Evolutionary conservation across 2,329 filamentous ascomycete species (phyloP).

Genomic region (Zalaria obscura): DNA sequence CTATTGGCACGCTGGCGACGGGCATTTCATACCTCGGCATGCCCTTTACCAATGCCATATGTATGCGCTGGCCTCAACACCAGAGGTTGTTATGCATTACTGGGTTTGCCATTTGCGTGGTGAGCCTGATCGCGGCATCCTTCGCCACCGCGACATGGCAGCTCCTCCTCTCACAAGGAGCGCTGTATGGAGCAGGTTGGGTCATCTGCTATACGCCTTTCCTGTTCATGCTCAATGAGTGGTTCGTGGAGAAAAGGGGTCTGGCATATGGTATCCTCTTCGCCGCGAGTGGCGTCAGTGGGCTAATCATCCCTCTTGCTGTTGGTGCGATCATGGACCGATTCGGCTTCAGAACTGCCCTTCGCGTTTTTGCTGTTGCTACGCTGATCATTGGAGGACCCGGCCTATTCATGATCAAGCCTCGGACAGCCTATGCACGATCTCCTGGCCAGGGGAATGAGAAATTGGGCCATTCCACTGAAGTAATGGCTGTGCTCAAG

Average conservation of each 20-base stretch:
- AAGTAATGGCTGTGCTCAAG: conserved; percentile 21
- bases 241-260: conserved; percentile 11
- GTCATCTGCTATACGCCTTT: conserved; percentile 25
- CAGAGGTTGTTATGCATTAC: conserved; percentile 33
- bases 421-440: conserved; percentile 13
- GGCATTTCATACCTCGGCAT: conserved; percentile 40
- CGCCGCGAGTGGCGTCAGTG: conserved; percentile 12
- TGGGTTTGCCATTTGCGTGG: conserved; percentile 15
- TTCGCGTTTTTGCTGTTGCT: conserved; percentile 10
- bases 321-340: conserved; percentile 8
- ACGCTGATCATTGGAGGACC: conserved; percentile 17
- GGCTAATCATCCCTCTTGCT: conserved; percentile 12
- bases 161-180: conserved; percentile 46
- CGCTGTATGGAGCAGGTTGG: conserved; percentile 44
- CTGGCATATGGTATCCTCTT: conserved; percentile 14
- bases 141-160: conserved; percentile 39
- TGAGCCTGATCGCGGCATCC: conserved; percentile 11
- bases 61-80: conserved; percentile 24
- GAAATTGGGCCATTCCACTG: conserved; percentile 17
- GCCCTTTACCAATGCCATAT: conserved; percentile 34
- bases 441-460: conserved; percentile 6
- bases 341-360: conserved; percentile 13
- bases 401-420: conserved; percentile 18
- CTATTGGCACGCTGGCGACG: conserved; percentile 50
- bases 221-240: conserved; percentile 16